A percentile compares a stretch with the other conserved stretches of the same genome.
These are phyloP conservation scores for Cynara cardunculus DNA, from an alignment of 129 eudicot genomes.

Conservation along the genomic window DNA sequence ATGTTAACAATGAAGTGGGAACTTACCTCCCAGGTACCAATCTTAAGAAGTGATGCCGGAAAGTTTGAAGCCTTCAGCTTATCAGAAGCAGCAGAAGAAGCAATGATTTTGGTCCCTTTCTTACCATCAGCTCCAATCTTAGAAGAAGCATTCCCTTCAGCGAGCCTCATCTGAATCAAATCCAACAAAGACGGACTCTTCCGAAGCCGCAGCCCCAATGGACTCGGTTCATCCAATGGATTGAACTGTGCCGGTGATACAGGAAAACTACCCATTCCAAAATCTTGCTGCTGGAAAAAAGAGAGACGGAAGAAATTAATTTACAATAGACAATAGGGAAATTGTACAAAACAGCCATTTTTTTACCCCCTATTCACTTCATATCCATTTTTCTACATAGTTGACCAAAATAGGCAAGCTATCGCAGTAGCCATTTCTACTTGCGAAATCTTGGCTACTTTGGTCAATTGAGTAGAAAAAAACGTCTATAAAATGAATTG, in stretches of 20 bases:
- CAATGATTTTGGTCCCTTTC: conserved; percentile 43
- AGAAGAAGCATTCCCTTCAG: conserved; percentile 43
- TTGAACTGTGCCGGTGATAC: conserved; percentile 53
- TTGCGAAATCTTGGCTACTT: no score
- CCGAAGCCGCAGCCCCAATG: conserved; percentile 74
- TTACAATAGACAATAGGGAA: background rate
- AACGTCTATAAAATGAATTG: no score
- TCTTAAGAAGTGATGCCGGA: conserved; percentile 71
- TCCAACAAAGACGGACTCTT: conserved; percentile 87
- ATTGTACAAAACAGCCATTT: background rate
- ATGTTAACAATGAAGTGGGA: background rate
- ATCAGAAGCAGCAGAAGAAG: conserved; percentile 41
- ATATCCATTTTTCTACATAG: background rate
- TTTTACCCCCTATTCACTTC: background rate
- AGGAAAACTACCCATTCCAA: conserved; percentile 34
- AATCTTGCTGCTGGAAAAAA: conserved; percentile 26
- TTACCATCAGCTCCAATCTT: conserved; percentile 41
- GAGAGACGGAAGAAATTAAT: background rate
- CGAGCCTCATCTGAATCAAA: conserved; percentile 80
- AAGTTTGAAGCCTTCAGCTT: conserved; percentile 89
- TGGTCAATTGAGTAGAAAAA: no score
- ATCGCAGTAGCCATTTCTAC: no score
- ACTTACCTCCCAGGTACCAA: conserved; percentile 97
- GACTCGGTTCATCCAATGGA: conserved; percentile 87
- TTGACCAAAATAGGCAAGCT: background rate